Percentiles rank a stretch among this genome's conserved stretches.
phyloP scores from a whole-genome alignment of 2,329 filamentous ascomycete species.

The Fusarium domesticum region DNA sequence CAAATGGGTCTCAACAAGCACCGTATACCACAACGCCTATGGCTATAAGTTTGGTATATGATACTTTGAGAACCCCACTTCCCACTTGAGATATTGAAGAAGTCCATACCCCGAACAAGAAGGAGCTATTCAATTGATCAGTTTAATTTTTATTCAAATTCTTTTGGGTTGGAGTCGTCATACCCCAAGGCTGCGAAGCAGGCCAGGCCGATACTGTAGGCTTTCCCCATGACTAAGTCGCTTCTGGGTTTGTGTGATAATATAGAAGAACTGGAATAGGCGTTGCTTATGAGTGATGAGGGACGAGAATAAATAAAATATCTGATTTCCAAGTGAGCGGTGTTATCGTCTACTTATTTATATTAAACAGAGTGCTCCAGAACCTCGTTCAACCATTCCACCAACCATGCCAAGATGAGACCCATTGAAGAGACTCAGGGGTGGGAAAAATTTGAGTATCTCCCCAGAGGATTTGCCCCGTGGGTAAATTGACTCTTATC shows the following conservation, averaged over 20 bases:
- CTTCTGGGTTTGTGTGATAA: not conserved
- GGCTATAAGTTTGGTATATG: no score
- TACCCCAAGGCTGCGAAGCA: slow-evolving; percentile 42
- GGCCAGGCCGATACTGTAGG: slow-evolving; percentile 39
- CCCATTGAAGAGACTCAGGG: not conserved
- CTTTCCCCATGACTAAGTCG: slow-evolving; percentile 36
- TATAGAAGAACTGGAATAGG: not conserved
- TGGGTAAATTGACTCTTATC: no score
- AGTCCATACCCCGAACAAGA: slow-evolving; percentile 47
- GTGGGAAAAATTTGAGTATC: not conserved
- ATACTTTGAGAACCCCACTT: no score
- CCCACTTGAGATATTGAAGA: no score
- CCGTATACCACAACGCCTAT: no score
- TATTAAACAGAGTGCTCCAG: no score
- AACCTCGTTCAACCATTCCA: no score
- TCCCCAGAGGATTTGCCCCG: not conserved
- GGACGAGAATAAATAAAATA: not conserved
- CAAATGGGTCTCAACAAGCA: no score
- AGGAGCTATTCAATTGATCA: slow-evolving; percentile 29
- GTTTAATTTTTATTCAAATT: not conserved
- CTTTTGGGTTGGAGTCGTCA: slow-evolving; percentile 10
- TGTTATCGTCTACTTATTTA: no score
- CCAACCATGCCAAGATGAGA: no score
- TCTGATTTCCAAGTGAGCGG: no score
- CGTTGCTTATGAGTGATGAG: not conserved